Evolutionary conservation across 192 early-diverging fungal genomes (phyloP).

Genomic region (Rhizophagus clarus): DNA sequence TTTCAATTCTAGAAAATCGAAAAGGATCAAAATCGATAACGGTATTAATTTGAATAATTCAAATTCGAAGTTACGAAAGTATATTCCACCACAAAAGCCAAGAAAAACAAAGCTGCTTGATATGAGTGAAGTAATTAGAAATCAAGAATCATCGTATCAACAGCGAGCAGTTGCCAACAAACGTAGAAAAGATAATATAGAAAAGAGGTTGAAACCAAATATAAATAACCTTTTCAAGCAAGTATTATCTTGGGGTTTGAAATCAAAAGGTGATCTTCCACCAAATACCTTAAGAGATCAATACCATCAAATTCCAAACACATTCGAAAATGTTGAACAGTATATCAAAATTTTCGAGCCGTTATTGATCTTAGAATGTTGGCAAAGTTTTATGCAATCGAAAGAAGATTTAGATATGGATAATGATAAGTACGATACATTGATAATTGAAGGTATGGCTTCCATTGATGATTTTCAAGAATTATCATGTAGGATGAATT

Average conservation of each 20-base stretch:
- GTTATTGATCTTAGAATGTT: constrained; percentile 79
- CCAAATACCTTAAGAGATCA: constrained; percentile 38
- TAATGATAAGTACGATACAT: constrained; percentile 45
- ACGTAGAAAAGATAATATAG: constrained; percentile 45
- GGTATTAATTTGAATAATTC: constrained; percentile 37
- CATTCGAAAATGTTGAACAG: constrained; percentile 56
- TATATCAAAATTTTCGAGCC: constrained; percentile 80
- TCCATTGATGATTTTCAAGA: constrained; percentile 79
- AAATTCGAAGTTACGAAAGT: constrained; percentile 20
- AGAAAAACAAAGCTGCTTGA: constrained; percentile 53
- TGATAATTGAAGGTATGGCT: constrained; percentile 52
- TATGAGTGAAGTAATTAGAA: constrained; percentile 30
- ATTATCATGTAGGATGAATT: constrained; percentile 45
- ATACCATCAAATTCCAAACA: constrained; percentile 55
- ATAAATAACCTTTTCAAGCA: constrained; percentile 58
- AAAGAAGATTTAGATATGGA: constrained; percentile 63
- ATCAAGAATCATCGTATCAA: constrained; percentile 27
- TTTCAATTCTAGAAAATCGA: constrained; percentile 22
- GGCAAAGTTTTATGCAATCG: constrained; percentile 77
- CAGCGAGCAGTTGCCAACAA: constrained; percentile 19
- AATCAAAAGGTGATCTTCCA: constrained; percentile 55
- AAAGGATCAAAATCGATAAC: constrained; percentile 22
- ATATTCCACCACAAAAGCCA: constrained; percentile 23
- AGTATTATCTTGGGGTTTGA: constrained; percentile 65
- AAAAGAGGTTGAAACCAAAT: constrained; percentile 53